These are phyloP conservation scores for Auriscalpium vulgare DNA, from an alignment of 768 basidiomycete species.

Conservation along the genomic window DNA sequence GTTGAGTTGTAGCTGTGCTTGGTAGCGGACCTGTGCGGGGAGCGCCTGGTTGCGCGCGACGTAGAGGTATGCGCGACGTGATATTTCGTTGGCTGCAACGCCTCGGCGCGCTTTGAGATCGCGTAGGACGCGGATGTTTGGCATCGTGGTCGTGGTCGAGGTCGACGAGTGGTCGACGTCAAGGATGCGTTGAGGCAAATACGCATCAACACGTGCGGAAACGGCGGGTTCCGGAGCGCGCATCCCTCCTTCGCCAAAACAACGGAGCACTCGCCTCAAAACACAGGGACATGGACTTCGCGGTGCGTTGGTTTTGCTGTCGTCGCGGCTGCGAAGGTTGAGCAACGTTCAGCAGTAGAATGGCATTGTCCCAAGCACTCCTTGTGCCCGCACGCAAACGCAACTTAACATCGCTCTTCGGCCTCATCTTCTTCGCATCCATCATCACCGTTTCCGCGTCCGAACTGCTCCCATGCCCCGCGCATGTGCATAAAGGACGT, in stretches of 20 bases:
- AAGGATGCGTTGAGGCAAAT: background rate
- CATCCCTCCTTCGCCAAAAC: background rate
- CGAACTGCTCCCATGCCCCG: slow-evolving; percentile 73
- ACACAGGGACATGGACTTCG: background rate
- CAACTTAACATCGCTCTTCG: slow-evolving; percentile 70
- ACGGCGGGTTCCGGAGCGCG: background rate
- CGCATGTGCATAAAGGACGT: slow-evolving; percentile 47
- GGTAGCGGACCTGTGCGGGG: slow-evolving; percentile 84
- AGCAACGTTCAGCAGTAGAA: slow-evolving; percentile 30
- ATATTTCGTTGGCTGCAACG: slow-evolving; percentile 68
- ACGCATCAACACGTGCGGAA: background rate
- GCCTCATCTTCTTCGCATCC: slow-evolving; percentile 70
- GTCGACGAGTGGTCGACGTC: background rate
- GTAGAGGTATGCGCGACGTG: slow-evolving; percentile 84
- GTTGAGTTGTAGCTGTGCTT: slow-evolving; percentile 91
- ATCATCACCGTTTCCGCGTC: slow-evolving; percentile 77
- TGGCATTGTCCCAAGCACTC: slow-evolving; percentile 45
- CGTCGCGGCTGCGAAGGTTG: background rate
- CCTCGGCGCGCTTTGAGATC: slow-evolving; percentile 73
- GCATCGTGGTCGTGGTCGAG: slow-evolving; percentile 7
- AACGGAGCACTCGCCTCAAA: background rate
- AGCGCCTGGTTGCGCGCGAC: slow-evolving; percentile 88
- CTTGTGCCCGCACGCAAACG: slow-evolving; percentile 55
- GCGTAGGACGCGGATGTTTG: slow-evolving; percentile 51
- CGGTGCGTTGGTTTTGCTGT: background rate